Evolutionary conservation across 495 filamentous ascomycete genomes (phyloP).

Genomic region (Lasiosphaeriaceae sp.): DNA sequence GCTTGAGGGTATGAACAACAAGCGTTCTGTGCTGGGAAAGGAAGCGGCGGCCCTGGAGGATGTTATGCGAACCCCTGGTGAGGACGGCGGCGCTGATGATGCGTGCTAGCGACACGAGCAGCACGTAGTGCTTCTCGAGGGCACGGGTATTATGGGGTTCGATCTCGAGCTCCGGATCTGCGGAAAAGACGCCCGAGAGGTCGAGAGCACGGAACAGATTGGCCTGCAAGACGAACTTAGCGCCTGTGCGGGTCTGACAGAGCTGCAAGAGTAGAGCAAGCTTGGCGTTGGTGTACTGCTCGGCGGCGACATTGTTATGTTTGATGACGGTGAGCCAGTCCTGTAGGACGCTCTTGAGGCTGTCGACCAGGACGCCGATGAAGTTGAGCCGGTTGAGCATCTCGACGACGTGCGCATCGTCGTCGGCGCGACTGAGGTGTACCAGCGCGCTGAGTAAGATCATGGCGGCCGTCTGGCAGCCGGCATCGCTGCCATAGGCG

Average conservation of each 20-base stretch:
- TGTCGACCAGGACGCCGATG: conserved; percentile 81
- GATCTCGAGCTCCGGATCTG: conserved; percentile 75
- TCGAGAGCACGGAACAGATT: conserved; percentile 84
- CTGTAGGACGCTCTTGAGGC: conserved; percentile 63
- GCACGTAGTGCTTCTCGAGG: conserved; percentile 73
- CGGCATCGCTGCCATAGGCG: conserved; percentile 77
- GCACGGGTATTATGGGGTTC: conserved; percentile 55
- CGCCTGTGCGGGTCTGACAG: conserved; percentile 73
- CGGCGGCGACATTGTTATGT: conserved; percentile 17
- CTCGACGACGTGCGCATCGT: conserved; percentile 66
- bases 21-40: conserved; percentile 72
- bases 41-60: conserved; percentile 71
- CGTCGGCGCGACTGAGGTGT: conserved; percentile 53
- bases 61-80: conserved; percentile 74
- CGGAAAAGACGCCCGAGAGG: conserved; percentile 75
- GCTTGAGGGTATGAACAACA: conserved; percentile 87
- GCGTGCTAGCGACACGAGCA: conserved; percentile 75
- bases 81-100: conserved; percentile 78
- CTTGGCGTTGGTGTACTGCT: conserved; percentile 67
- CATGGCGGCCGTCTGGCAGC: conserved; percentile 76
- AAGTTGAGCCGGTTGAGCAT: conserved; percentile 82
- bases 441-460: conserved; percentile 69
- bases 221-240: conserved; percentile 74
- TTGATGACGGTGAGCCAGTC: conserved; percentile 46
- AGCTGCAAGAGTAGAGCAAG: conserved; percentile 81